Base-by-base conservation (phyloP, 2,329 filamentous ascomycete genomes). In the Sarocladiaceae sp. region DNA sequence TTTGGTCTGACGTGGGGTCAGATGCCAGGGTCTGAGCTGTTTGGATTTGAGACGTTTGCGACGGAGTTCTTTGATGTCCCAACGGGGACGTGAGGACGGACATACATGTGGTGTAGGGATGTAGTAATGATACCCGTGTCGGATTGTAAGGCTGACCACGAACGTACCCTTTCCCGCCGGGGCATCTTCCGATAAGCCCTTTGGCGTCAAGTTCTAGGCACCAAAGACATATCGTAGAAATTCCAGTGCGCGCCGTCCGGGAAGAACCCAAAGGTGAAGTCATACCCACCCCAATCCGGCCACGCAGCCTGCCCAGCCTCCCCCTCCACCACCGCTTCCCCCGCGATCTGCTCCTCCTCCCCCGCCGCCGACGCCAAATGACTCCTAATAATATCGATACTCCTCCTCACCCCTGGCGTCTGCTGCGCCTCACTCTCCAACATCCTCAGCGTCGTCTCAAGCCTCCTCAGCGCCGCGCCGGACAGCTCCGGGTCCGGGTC, bases 351-450 rank as follows among this genome's bases (percentile, higher is more conserved):
- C n/a, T 29, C 26, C 9, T 13, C 13, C 13, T 29, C 26, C 9
- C 26, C 13, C 26, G 26, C 13, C 26, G 13, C 9, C 26, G 26
- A 13, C 26, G 26, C 7, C 13, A 29, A 29, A 13, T 29, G 26
- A 13, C 9, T 9, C 26, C 13, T 29, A 12, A 47, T 51, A 1
- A 45, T 51, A 15, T 49, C 49, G 3, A 51, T 37, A 33, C 49
- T 51, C 19, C 43, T 33, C 11, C 49, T 45, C 6, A 41, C 47
- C 0, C 49, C 49, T 3, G 49, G 47, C 6, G 47, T 50, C 19
- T 49, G 49, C 0, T 37, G 37, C 4, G 49, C 49, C 18, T 50
- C 49, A 7, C 47, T 44, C 19, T 50, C 44, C 1, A 50, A 20
- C n/a, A 47, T 47, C 4, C 29, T 41, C 5, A 49, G 34, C 1